phyloP scores from a whole-genome alignment of 257 asterid species.

The Lithospermum erythrorhizon region DNA sequence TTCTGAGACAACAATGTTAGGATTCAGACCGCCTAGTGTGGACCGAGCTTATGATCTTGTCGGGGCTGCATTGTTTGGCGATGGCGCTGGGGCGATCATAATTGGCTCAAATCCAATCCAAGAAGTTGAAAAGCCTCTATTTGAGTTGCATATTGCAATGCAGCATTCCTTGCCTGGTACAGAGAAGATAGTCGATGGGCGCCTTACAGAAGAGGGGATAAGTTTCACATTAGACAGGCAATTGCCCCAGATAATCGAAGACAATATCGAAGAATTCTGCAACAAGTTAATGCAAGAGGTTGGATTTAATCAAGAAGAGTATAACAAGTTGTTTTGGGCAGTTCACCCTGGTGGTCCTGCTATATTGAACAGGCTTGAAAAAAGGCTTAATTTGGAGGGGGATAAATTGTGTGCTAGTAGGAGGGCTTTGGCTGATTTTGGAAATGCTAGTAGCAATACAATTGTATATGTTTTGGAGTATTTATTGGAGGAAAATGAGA shows the following conservation, averaged over 20 bases:
- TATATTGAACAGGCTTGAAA: constrained; percentile 66
- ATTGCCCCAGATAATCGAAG: constrained; percentile 69
- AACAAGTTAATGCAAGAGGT: constrained; percentile 33
- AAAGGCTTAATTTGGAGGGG: constrained; percentile 25
- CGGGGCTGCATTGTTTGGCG: constrained; percentile 87
- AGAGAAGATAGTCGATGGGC: constrained; percentile 52
- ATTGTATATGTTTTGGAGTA: constrained; percentile 76
- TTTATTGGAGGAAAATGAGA: constrained; percentile 45
- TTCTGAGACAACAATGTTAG: constrained; percentile 81
- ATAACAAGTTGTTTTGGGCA: constrained; percentile 79
- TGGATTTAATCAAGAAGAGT: constrained; percentile 19
- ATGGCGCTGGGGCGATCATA: constrained; percentile 75
- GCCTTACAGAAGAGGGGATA: constrained; percentile 74
- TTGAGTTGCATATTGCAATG: constrained; percentile 54
- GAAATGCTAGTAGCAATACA: constrained; percentile 87
- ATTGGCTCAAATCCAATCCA: constrained; percentile 47
- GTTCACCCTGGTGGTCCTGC: constrained; percentile 98
- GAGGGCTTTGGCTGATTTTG: constrained; percentile 74
- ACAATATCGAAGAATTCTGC: constrained; percentile 70
- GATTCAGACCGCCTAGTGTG: constrained; percentile 70
- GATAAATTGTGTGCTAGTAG: constrained; percentile 71
- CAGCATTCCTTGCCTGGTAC: constrained; percentile 76
- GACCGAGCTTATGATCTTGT: constrained; percentile 79
- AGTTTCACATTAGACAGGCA: constrained; percentile 74
- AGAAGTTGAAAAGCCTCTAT: constrained; percentile 45